A percentile compares a stretch with the other conserved stretches of the same genome.
These are phyloP conservation scores for Aegilops sharonensis DNA, from an alignment of 176 grass and related monocot genomes.

Conservation along the genomic window DNA sequence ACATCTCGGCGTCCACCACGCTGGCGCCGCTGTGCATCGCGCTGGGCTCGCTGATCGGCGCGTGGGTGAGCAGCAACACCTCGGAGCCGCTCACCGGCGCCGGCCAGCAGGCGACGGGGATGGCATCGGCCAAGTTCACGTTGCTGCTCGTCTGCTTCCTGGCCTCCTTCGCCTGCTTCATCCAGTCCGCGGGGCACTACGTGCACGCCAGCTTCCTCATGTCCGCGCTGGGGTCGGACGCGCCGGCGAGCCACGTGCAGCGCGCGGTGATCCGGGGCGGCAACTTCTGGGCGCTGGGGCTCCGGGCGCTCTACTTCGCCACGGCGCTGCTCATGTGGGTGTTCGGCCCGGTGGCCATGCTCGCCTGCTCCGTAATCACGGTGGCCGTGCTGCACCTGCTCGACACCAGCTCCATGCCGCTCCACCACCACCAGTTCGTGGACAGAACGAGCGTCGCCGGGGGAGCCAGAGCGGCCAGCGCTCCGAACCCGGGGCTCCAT, in stretches of 20 bases:
- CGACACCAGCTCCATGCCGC: conserved; percentile 58
- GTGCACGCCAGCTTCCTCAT: conserved; percentile 81
- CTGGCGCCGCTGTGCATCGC: conserved; percentile 85
- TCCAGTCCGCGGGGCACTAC: conserved; percentile 77
- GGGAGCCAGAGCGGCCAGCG: not conserved
- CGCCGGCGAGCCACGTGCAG: conserved; percentile 54
- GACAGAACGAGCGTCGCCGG: not conserved
- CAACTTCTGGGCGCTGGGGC: conserved; percentile 64
- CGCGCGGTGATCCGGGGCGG: conserved; percentile 62
- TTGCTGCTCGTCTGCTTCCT: conserved; percentile 73
- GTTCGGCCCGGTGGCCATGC: conserved; percentile 72
- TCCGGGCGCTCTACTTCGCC: conserved; percentile 76
- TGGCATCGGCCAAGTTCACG: conserved; percentile 54
- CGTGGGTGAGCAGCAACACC: conserved; percentile 61
- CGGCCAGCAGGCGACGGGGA: conserved; percentile 28
- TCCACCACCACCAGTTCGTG: conserved; percentile 50
- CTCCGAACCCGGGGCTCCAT: not conserved
- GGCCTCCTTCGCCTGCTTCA: conserved; percentile 83
- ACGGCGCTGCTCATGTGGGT: conserved; percentile 84
- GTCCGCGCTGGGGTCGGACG: conserved; percentile 61
- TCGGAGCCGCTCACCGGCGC: conserved; percentile 32
- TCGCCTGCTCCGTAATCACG: conserved; percentile 59
- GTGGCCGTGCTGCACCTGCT: conserved; percentile 56
- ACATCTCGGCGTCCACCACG: conserved; percentile 70
- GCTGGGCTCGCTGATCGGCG: conserved; percentile 70